phyloP scores from a whole-genome alignment of 1,284 basidiomycete genomes.

The Ustilago cynodontis region DNA sequence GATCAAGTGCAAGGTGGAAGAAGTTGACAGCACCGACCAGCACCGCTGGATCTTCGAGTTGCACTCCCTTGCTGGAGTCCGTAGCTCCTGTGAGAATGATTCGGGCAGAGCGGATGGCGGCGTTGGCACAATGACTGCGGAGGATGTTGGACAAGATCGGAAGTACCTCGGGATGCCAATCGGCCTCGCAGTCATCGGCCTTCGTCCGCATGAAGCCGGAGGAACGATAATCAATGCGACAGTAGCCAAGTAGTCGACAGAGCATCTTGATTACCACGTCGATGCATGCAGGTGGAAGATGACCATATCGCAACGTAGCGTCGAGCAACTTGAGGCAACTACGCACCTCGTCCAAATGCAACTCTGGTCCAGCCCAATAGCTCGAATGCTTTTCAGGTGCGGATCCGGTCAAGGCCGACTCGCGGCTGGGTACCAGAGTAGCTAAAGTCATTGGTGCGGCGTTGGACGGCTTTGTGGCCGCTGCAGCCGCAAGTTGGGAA shows the following conservation, averaged over 20 bases:
- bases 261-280: conserved; percentile 54
- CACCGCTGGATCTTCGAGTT: conserved; percentile 54
- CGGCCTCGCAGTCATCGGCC: conserved; percentile 25
- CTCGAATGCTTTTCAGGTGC: conserved; percentile 20
- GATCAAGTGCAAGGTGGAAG: conserved; percentile 55
- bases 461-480: conserved; percentile 14
- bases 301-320: conserved; percentile 61
- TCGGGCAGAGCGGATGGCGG: conserved; percentile 57
- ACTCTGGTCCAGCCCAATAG: conserved; percentile 44
- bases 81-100: conserved; percentile 34
- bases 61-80: not conserved
- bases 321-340: conserved; percentile 61
- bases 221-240: conserved; percentile 34
- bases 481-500: conserved; percentile 20
- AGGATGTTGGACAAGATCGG: conserved; percentile 62
- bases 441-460: conserved; percentile 58
- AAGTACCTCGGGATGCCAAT: conserved; percentile 47
- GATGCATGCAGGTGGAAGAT: conserved; percentile 61
- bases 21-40: conserved; percentile 64
- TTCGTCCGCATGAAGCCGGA: conserved; percentile 35
- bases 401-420: conserved; percentile 16
- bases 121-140: conserved; percentile 65
- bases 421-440: conserved; percentile 51
- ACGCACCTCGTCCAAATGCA: conserved; percentile 61
- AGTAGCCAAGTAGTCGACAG: conserved; percentile 62